Evolutionary conservation across 768 basidiomycete genomes (phyloP).

Genomic region (Goffeauzyma gilvescens): DNA sequence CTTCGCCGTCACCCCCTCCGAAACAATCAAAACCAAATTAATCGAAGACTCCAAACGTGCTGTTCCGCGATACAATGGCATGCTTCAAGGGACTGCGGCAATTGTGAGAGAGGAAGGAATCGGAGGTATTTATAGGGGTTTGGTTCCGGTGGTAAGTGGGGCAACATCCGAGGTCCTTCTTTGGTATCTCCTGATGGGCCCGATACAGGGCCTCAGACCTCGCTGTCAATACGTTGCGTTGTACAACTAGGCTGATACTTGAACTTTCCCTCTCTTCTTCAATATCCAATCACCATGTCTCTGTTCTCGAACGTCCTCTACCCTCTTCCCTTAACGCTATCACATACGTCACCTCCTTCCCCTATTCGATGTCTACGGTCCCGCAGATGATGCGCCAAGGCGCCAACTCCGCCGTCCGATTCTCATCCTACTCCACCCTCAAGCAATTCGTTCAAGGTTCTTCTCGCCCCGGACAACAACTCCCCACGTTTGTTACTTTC

Average conservation of each 20-base stretch:
- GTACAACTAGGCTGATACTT: no score
- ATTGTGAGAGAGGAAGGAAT: constrained; percentile 77
- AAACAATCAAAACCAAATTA: constrained; percentile 97
- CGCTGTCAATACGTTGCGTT: no score
- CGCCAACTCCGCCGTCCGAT: constrained; percentile 87
- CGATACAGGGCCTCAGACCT: no score
- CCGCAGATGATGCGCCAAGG: constrained; percentile 97
- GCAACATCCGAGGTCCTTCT: background rate
- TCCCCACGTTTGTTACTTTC: constrained; percentile 79
- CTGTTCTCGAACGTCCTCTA: no score
- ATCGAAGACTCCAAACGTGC: constrained; percentile 82
- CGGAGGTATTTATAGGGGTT: constrained; percentile 54
- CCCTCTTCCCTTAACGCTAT: no score
- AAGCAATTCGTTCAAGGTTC: constrained; percentile 83
- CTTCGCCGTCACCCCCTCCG: constrained; percentile 87
- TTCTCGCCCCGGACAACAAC: constrained; percentile 57
- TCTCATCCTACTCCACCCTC: constrained; percentile 82
- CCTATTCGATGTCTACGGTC: no score
- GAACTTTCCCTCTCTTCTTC: no score
- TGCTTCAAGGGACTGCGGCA: constrained; percentile 59
- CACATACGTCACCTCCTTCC: no score
- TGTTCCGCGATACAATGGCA: constrained; percentile 64
- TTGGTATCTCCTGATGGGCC: no score
- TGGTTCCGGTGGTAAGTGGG: constrained; percentile 70
- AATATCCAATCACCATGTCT: no score